Percentiles rank a stretch among this genome's conserved stretches.
Conservation (phyloP, 495 filamentous ascomycete species). For the Sabuloglossum arenarium region DNA sequence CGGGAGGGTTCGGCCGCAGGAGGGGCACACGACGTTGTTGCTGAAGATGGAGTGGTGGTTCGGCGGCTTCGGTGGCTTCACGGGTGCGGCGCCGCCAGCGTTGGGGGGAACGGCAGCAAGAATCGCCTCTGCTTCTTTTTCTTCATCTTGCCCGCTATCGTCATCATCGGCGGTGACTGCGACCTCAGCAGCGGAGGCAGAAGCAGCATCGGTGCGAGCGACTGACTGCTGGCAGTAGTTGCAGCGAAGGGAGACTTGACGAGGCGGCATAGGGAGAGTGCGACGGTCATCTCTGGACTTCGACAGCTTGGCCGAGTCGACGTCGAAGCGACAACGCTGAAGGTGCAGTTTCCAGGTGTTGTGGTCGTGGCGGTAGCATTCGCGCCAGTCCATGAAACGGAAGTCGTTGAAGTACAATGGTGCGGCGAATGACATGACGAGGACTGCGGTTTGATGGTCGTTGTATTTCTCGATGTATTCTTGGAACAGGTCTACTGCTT, state of each 20-base stretch:
- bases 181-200: neutral
- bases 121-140: too few relatives aligned
- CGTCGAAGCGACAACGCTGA: conserved; percentile 39
- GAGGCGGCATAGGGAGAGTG: conserved; percentile 34
- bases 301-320: conserved; percentile 24
- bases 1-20: conserved; percentile 71
- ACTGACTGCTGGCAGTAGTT: conserved; percentile 49
- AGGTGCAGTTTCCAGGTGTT: conserved; percentile 50
- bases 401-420: conserved; percentile 66
- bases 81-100: neutral
- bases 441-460: conserved; percentile 75
- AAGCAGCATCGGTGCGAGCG: conserved; percentile 14
- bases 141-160: too few relatives aligned
- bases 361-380: conserved; percentile 60
- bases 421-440: conserved; percentile 60
- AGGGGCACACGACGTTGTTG: conserved; percentile 41
- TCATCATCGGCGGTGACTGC: neutral
- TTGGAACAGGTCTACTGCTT: conserved; percentile 62
- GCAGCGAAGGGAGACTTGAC: conserved; percentile 68
- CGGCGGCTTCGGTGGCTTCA: neutral
- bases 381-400: conserved; percentile 60
- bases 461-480: conserved; percentile 71
- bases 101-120: too few relatives aligned
- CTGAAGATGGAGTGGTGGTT: conserved; percentile 12
- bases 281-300: conserved; percentile 37